phyloP scores from a whole-genome alignment of 306 rosid genomes.

The Canavalia gladiata region DNA sequence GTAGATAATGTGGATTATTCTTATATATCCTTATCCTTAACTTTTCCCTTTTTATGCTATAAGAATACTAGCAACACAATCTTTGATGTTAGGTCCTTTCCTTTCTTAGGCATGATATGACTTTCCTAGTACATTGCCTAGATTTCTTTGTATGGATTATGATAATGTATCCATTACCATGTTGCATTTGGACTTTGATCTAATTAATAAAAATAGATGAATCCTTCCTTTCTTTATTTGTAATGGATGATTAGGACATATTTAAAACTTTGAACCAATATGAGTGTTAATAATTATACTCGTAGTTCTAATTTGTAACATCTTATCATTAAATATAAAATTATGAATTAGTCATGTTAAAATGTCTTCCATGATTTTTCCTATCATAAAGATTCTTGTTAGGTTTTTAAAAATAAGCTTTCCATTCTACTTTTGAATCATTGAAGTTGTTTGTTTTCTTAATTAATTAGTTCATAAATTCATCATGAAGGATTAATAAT shows the following conservation, averaged over 20 bases:
- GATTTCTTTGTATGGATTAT: no score
- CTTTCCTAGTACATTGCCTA: no score
- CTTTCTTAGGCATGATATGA: no score
- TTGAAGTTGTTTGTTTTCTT: background rate
- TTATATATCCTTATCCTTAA: no score
- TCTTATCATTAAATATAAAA: constrained; percentile 25
- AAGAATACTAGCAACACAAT: no score
- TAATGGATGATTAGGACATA: constrained; percentile 1
- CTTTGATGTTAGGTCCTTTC: no score
- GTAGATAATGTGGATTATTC: no score
- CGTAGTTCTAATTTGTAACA: constrained; percentile 31
- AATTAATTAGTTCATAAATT: background rate
- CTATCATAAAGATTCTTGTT: constrained; percentile 43
- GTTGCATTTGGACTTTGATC: no score
- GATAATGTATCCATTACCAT: no score
- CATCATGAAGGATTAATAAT: background rate
- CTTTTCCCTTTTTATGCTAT: no score
- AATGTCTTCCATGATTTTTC: constrained; percentile 31
- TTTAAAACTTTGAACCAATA: constrained; percentile 30
- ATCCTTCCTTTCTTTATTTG: no score
- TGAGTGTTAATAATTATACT: constrained; percentile 27
- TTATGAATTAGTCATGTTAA: background rate
- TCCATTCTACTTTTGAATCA: constrained; percentile 12
- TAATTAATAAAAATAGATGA: no score
- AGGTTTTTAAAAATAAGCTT: constrained; percentile 13